Base-by-base conservation (phyloP, 768 basidiomycete genomes). In the Gloeostereum incarnatum region DNA sequence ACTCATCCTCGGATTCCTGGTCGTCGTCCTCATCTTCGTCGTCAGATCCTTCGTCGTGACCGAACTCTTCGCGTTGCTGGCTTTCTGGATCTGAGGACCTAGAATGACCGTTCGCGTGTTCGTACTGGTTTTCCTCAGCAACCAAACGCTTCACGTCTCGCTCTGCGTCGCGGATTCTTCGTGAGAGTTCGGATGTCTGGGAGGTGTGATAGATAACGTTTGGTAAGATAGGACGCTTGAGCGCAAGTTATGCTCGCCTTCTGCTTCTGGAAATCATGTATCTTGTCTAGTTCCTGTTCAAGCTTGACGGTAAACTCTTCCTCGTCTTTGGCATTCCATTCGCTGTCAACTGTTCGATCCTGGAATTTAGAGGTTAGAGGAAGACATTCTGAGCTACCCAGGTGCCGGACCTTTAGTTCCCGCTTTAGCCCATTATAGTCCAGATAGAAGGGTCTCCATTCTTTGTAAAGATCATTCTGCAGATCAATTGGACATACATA, bases 381-480 rank as follows among this genome's bases (percentile, higher is more conserved):
- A 7, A 18, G 36, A 42, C 10, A 8, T 19, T 20, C 1, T 11
- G 22, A 4, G 36, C 13, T 13, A n/a, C n/a, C n/a, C n/a, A n/a
- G 19, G 24, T 3, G 32, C 25, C 43, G 19, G 26, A 44, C 84
- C 68, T 97, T 96, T 48, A 98, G 76, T 47, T 88, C 82, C 39
- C 86, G 84, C 61, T 97, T 97, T 31, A 97, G 69, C 6, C 69
- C 66, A 50, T 85, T 87, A 51, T 98, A 97, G 61, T 92, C 77
- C 41, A 97, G 71, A 54, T 97, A 97, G 51, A 81, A 85, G 2
- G 82, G 82, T 14, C 79, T 72, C 92, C 92, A 96, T 69, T 90
- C 92, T 47, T 70, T 73, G 60, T 93, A 96, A 29, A 90, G 69
- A 50, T 85, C 83, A 35, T 75, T 77, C 88, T 92, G 53, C 26